A percentile compares a stretch with the other conserved stretches of the same genome.
Evolutionary conservation across 768 basidiomycete genomes (phyloP).

Genomic region (Thelephora aurantiotincta): DNA sequence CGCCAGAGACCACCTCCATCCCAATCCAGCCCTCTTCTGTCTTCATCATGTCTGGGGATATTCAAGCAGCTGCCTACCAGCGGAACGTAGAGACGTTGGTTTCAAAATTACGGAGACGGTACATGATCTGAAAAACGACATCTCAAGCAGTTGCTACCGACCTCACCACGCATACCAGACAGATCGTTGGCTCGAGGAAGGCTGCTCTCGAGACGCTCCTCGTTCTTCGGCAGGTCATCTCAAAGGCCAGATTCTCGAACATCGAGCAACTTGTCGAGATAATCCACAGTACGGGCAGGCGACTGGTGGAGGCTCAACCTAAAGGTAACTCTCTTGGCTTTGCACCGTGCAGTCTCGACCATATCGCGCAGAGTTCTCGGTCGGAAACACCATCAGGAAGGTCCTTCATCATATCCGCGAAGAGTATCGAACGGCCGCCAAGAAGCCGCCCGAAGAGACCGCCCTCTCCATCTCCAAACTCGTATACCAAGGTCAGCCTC

Average conservation of each 20-base stretch:
- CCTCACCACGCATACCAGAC: conserved; percentile 30
- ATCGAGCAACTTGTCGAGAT: conserved; percentile 75
- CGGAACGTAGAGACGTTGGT: conserved; percentile 56
- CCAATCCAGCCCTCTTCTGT: background rate
- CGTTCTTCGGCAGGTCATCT: conserved; percentile 80
- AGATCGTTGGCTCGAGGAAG: conserved; percentile 81
- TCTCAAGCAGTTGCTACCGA: conserved; percentile 7
- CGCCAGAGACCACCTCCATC: background rate
- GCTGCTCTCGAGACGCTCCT: conserved; percentile 84
- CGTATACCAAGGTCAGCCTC: conserved; percentile 65
- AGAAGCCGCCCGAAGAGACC: conserved; percentile 23
- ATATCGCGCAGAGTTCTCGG: conserved; percentile 62
- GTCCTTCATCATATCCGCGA: conserved; percentile 90
- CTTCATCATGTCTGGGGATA: conserved; percentile 27
- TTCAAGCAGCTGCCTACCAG: conserved; percentile 26
- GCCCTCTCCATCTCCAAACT: conserved; percentile 69
- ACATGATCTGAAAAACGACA: conserved; percentile 18
- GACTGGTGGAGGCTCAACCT: conserved; percentile 81
- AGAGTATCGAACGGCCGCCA: conserved; percentile 77
- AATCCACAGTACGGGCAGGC: conserved; percentile 67
- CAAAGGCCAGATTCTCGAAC: conserved; percentile 73
- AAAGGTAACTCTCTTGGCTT: conserved; percentile 47
- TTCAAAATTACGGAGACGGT: conserved; percentile 61
- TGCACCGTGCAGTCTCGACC: conserved; percentile 1
- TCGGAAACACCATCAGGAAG: conserved; percentile 89